Percentiles rank a stretch among this genome's conserved stretches.
phyloP scores from a whole-genome alignment of 176 grass and related monocot species.

The Phragmites australis region DNA sequence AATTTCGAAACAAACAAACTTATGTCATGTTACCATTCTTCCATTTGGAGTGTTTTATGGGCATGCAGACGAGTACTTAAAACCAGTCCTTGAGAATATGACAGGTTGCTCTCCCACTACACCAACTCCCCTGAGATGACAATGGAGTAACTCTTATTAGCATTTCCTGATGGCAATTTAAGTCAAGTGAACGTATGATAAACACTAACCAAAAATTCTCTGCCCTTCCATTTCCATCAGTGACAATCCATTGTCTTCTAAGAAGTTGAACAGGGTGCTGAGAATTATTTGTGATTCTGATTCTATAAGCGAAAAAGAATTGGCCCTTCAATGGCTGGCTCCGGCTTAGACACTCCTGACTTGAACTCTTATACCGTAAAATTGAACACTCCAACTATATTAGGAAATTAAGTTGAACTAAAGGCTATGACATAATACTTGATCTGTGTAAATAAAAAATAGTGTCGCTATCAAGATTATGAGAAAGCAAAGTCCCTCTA shows the following conservation, averaged over 20 bases:
- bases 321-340: conserved; percentile 75
- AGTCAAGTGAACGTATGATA: background rate
- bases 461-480: background rate
- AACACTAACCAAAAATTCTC: conserved; percentile 70
- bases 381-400: conserved; percentile 20
- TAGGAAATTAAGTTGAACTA: conserved; percentile 9
- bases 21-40: conserved; percentile 57
- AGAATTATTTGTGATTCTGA: conserved; percentile 87
- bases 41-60: conserved; percentile 75
- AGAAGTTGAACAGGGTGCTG: conserved; percentile 71
- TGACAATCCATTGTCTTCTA: conserved; percentile 79
- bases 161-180: background rate
- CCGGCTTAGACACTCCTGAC: conserved; percentile 84
- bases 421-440: background rate
- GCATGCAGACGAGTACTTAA: conserved; percentile 78
- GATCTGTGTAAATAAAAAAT: background rate
- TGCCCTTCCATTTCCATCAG: conserved; percentile 77
- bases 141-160: conserved; percentile 32
- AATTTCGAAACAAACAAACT: background rate
- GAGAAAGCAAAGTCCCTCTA: background rate
- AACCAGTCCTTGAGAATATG: conserved; percentile 66
- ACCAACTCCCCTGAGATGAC: conserved; percentile 59
- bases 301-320: conserved; percentile 84
- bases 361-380: conserved; percentile 84
- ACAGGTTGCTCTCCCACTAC: conserved; percentile 82